Evolutionary conservation across 192 early-diverging fungal species (phyloP), one percentile per base, ranked within the genome.

Genomic region (Coemansia sp.): DNA sequence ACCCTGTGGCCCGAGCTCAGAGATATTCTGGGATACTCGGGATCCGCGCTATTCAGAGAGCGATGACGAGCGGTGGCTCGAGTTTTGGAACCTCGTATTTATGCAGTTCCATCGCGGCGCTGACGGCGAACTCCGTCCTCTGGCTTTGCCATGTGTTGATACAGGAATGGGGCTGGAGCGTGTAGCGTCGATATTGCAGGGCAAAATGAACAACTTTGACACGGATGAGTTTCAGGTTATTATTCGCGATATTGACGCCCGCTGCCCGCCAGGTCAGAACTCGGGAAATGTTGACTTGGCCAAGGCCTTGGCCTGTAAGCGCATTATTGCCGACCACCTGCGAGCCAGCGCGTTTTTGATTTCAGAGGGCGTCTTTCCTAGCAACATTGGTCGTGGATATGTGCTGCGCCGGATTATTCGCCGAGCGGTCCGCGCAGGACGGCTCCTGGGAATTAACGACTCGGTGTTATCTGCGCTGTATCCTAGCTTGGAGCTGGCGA

Each of bases 31-130:
- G 80, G 97, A 99, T 84, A 91, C 94, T 37, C 93, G 91, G 70
- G 94, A 94, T 39, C 85, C 89, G 11, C 92, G 95, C 40, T 86
- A 97, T 73, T 89, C 92, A 29, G 68, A 90, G 39, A 79, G 86
- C 68, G 94, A 98, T 76, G 94, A 96, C 76, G 95, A 94, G 61
- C 89, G 94, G 66, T 95, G 97, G 50, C 83, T 99, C 38, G 97
- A 99, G 84, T 95, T 99, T 74, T 99, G 97, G 97, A 99, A 99
- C 80, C 74, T 99, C 9, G 97, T 99, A 53, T 99, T 99, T 72
- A 99, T 99, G 91, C 92, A 98, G 78, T 97, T 89, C 88, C 94
- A 99, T 85, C 94, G 97, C 64, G 92, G 92, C 65, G 74, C 88
- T 12, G 92, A 93, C 70, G 89, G 94, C n/a, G 85, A 84, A 3